These are phyloP conservation scores for Camptophora hylomeconis DNA, from an alignment of 2,329 filamentous ascomycete species.

Conservation along the genomic window DNA sequence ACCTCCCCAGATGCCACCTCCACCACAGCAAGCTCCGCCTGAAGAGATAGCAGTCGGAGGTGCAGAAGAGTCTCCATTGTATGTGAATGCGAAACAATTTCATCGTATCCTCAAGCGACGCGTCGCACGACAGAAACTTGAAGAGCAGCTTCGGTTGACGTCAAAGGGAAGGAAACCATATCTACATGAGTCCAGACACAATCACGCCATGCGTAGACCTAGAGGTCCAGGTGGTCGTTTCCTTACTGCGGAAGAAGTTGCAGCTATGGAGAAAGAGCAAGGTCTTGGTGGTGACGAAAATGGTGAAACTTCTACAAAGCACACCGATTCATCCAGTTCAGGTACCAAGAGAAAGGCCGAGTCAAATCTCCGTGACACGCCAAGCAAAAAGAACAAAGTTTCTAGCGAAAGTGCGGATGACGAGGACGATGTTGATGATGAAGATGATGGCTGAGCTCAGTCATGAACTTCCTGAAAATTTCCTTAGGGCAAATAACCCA, in stretches of 20 bases:
- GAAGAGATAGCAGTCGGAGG: conserved; percentile 60
- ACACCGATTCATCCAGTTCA: conserved; percentile 20
- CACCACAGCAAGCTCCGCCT: conserved; percentile 51
- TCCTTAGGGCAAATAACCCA: too few relatives aligned
- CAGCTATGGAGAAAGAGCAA: conserved; percentile 59
- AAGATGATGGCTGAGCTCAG: conserved; percentile 29
- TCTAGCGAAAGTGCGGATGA: conserved; percentile 37
- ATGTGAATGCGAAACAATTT: conserved; percentile 98
- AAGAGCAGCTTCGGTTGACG: conserved; percentile 81
- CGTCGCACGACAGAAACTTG: conserved; percentile 82
- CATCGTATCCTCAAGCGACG: conserved; percentile 91
- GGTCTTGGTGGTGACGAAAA: conserved; percentile 24
- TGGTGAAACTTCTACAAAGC: conserved; percentile 18
- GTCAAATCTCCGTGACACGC: conserved; percentile 30
- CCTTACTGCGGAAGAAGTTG: conserved; percentile 90
- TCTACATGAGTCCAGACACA: conserved; percentile 91
- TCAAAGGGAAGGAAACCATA: conserved; percentile 96
- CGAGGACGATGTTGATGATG: conserved; percentile 39
- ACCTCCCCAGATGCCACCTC: conserved; percentile 34
- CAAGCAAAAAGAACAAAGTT: conserved; percentile 38
- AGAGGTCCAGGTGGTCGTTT: conserved; percentile 90
- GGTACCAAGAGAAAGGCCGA: conserved; percentile 40
- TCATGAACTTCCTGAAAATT: conserved; percentile 5
- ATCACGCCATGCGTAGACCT: conserved; percentile 93
- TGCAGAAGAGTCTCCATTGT: conserved; percentile 83